Base-by-base conservation (phyloP, 441 rosid genomes). In the Sinapis alba region DNA sequence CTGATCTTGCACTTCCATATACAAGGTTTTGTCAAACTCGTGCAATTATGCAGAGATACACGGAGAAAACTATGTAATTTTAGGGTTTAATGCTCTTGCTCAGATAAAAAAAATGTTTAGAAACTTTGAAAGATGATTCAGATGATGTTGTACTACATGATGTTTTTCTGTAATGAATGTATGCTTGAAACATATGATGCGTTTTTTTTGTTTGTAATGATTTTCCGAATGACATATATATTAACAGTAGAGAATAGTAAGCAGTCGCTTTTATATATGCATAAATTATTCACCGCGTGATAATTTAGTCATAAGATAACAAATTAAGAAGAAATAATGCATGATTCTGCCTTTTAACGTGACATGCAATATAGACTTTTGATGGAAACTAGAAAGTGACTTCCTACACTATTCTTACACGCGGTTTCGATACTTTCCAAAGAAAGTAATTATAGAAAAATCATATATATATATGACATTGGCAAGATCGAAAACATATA, bases 341-440 rank as follows among this genome's bases (percentile, higher is more conserved):
- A 62, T 57, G 50, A 62, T 62, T 68, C n/a, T 61, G 67, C 74
- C 68, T 62, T 77, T 62, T 38, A 72, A 73, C 45, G 70, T 78
- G 74, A 78, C 81, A 78, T 73, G 67, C 71, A 43, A 54, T 62
- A 54, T 56, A 38, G 74, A 78, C 78, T 73, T 78, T 78, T 73
- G 34, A 73, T 56, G 45, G 45, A 51, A 59, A 78, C 72, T 68
- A 54, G 74, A 78, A 53, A 78, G 78, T 62, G 81, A 78, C 78
- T 62, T 57, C 66, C 2, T 72, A 18, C 71, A 73, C 74, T 78
- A 26, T 68, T 73, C 81, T 78, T 57, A 68, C 62, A 78, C 81
- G 81, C 81, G 81, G 78, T 78, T 78, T 73, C 56, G 45, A 45
- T 68, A 78, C 45, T 78, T 73, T 73, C 70, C 47, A n/a, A 34